Base-by-base conservation (phyloP, 1,139 yeast genomes). In the Yamadazyma friedrichii region DNA sequence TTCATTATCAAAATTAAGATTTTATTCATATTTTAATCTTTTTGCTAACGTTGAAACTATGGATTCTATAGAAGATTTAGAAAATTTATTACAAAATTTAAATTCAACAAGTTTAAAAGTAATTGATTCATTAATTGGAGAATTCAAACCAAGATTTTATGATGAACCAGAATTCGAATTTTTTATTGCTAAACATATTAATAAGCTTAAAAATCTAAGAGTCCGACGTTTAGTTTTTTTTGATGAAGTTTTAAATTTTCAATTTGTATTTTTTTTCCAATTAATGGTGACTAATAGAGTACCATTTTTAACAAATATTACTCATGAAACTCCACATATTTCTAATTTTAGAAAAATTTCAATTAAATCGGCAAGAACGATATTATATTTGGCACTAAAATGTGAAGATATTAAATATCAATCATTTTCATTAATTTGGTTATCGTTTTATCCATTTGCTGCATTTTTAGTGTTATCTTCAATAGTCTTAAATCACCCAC, bases 341-440 rank as follows among this genome's bases (percentile, higher is more conserved):
- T 45, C 37, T 34, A 47, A 6, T 46, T 65, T 59, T 43, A 51
- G 71, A 31, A 58, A 56, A 31, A 40, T 65, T 13, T 59, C 65
- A 6, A 43, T 65, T n/a, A 61, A 66, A 45, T 58, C 72, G 27
- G 70, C 76, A 2, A 53, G 74, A 44, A 68, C 74, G 0, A 58
- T 70, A 6, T 49, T 70, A 25, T 52, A 55, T 12, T 43, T 68
- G 25, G 52, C 58, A 1, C 49, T 54, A 12, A 58, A 52, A 34
- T 34, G 65, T 20, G 51, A 55, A 26, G 46, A 45, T 16, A 38
- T 47, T 3, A 51, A 47, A 9, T 42, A 53, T 1, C 52, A 59
- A 0, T 43, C 56, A 11, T 52, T 67, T 2, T 55, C 54, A 27
- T 49, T 54, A 39, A 61, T 62, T 38, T 67, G 73, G 70, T 42